These are phyloP conservation scores for Xylaria sp. DNA, from an alignment of 2,329 filamentous ascomycete genomes.

Conservation along the genomic window DNA sequence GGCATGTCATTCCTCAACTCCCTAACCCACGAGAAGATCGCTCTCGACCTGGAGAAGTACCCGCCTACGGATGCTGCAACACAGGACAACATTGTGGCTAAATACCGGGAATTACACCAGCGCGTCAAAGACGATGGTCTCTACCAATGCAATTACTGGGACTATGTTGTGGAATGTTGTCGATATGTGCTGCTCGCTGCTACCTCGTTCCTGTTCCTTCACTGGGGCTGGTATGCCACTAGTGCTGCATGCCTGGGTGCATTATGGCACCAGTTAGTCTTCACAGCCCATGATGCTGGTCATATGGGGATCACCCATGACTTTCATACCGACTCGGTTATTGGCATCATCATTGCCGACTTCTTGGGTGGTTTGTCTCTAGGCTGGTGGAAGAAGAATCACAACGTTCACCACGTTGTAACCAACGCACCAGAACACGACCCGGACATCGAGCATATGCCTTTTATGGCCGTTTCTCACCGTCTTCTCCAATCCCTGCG, in stretches of 20 bases:
- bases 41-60: conserved; percentile 81
- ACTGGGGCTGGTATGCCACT: conserved; percentile 71
- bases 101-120: conserved; percentile 82
- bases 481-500: conserved; percentile 77
- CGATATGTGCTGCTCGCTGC: conserved; percentile 77
- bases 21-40: conserved; percentile 78
- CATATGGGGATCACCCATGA: conserved; percentile 98
- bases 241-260: conserved; percentile 81
- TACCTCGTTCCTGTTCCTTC: conserved; percentile 70
- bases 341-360: conserved; percentile 91
- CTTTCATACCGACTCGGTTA: conserved; percentile 82
- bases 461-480: conserved; percentile 88
- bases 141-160: conserved; percentile 84
- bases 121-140: conserved; percentile 78
- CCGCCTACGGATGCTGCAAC: conserved; percentile 78
- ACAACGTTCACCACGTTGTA: conserved; percentile 96
- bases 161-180: conserved; percentile 78
- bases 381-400: conserved; percentile 97
- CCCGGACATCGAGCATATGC: conserved; percentile 92
- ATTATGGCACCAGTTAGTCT: conserved; percentile 95
- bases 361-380: conserved; percentile 89
- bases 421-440: conserved; percentile 96
- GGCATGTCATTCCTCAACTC: conserved; percentile 75
- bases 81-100: conserved; percentile 79
- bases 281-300: conserved; percentile 92